Base-by-base conservation (phyloP, 768 basidiomycete species). In the Naganishia antarctica region DNA sequence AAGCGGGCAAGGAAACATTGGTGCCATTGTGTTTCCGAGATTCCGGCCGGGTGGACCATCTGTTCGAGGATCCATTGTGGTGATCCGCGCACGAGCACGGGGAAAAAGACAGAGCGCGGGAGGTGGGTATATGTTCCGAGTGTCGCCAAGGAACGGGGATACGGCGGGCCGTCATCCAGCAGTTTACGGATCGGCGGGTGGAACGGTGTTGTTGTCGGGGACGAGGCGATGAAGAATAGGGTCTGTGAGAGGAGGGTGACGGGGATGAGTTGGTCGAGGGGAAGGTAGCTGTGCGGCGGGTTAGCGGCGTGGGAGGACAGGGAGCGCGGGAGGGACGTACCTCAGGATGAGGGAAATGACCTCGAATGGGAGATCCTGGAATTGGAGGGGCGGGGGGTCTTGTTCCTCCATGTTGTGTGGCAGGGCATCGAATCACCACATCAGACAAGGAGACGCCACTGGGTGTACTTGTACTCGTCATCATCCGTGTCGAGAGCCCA, bases 31-130 rank as follows among this genome's bases (percentile, higher is more conserved):
- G 18, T 11, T 4, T 74, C 71, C 26, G 58, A 34, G 68, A 74
- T 70, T 2, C 53, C 53, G 34, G 68, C 45, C 1, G 69, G 68
- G 15, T 69, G 29, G 53, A 71, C 69, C 41, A 76, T 60, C 28
- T 68, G 31, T 48, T 76, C 75, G 34, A 75, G 40, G 1, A 76
- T 70, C 73, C 73, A 76, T 46, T 66, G 68, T n/a, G 75, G 69
- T 44, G 66, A n/a, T 4, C 71, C 72, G 21, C 70, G 43, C 3
- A 75, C 71, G 26, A 76, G 59, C 4, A 74, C 51, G 21, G 67
- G 65, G 6, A 75, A 13, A 53, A 73, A 73, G 40, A 73, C 34
- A 18, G 46, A 25, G 15, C 66, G 61, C 6, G 75, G 70, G 16
- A 73, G 47, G 59, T 70, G 70, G 4, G 70, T 65, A 11, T 50